Evolutionary conservation across 2,329 filamentous ascomycete species (phyloP).

Genomic region (Penicillium sp.): DNA sequence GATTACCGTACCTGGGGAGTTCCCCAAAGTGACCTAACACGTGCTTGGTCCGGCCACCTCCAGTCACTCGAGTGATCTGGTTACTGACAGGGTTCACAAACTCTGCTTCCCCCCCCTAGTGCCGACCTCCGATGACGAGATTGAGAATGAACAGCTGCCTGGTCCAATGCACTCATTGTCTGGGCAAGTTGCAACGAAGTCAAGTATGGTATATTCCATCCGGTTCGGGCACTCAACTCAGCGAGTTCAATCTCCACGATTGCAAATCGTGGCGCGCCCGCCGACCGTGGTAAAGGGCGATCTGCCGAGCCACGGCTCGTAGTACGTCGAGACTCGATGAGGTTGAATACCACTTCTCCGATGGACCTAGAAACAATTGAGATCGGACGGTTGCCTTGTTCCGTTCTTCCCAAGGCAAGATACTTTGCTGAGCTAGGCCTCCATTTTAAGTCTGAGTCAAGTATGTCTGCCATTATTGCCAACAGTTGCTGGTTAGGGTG

Average conservation of each 20-base stretch:
- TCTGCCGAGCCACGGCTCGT: slow-evolving; percentile 3
- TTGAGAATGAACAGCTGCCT: not conserved
- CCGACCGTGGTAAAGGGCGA: slow-evolving; percentile 2
- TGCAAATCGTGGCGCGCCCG: not conserved
- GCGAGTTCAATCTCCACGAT: not conserved
- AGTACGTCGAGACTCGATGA: not conserved
- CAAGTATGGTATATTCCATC: no score
- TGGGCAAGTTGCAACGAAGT: no score
- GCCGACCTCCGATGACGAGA: not conserved
- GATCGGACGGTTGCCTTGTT: not conserved
- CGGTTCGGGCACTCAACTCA: not conserved
- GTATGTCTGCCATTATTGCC: no score
- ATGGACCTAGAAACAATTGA: not conserved
- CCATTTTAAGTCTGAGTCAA: no score
- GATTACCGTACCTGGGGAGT: not conserved
- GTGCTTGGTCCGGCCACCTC: not conserved
- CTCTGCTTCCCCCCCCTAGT: not conserved
- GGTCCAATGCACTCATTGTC: no score
- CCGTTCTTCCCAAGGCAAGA: no score
- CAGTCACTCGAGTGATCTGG: not conserved
- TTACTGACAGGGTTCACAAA: not conserved
- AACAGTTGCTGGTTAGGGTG: not conserved
- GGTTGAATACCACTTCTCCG: not conserved
- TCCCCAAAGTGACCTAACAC: not conserved
- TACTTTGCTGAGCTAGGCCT: not conserved